phyloP scores from a whole-genome alignment of 805 yeast species.

The Kazachstania taianensis region DNA sequence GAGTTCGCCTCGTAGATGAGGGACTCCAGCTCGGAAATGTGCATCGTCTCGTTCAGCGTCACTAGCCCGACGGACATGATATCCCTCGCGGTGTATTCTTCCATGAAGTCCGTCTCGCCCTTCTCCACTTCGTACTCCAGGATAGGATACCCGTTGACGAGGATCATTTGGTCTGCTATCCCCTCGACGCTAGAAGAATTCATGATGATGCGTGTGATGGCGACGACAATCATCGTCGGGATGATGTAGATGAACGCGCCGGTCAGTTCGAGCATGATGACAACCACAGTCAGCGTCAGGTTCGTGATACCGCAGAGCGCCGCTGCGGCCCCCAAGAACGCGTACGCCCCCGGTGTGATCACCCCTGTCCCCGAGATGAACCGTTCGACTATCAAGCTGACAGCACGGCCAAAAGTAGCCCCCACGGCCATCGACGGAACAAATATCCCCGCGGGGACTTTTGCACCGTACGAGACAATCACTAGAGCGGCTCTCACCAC shows the following conservation, averaged over 20 bases:
- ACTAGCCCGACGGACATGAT: slow-evolving; percentile 47
- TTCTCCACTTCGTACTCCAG: slow-evolving; percentile 62
- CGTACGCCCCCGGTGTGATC: slow-evolving; percentile 89
- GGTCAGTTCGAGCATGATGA: slow-evolving; percentile 91
- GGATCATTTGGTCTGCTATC: slow-evolving; percentile 91
- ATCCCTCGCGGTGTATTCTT: slow-evolving; percentile 37
- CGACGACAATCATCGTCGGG: slow-evolving; percentile 94
- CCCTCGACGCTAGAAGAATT: slow-evolving; percentile 76
- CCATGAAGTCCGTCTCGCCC: slow-evolving; percentile 38
- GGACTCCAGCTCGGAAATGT: slow-evolving; percentile 19
- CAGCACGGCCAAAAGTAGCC: slow-evolving; percentile 82
- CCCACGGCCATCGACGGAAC: slow-evolving; percentile 97
- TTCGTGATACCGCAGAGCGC: slow-evolving; percentile 91
- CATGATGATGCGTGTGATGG: slow-evolving; percentile 71
- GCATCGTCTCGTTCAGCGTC: slow-evolving; percentile 18
- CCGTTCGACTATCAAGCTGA: slow-evolving; percentile 63
- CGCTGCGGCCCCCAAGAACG: slow-evolving; percentile 93
- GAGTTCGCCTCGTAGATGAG: slow-evolving; percentile 19
- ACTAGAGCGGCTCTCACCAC: slow-evolving; percentile 59
- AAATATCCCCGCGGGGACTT: slow-evolving; percentile 95
- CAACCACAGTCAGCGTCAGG: slow-evolving; percentile 83
- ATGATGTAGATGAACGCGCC: slow-evolving; percentile 88
- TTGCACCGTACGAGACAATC: slow-evolving; percentile 80
- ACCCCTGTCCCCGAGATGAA: slow-evolving; percentile 39
- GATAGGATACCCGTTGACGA: slow-evolving; percentile 78